Evolutionary conservation across 2,329 filamentous ascomycete species (phyloP), one percentile per base, ranked within the genome.

Genomic region (Cladophialophora chaetospira): DNA sequence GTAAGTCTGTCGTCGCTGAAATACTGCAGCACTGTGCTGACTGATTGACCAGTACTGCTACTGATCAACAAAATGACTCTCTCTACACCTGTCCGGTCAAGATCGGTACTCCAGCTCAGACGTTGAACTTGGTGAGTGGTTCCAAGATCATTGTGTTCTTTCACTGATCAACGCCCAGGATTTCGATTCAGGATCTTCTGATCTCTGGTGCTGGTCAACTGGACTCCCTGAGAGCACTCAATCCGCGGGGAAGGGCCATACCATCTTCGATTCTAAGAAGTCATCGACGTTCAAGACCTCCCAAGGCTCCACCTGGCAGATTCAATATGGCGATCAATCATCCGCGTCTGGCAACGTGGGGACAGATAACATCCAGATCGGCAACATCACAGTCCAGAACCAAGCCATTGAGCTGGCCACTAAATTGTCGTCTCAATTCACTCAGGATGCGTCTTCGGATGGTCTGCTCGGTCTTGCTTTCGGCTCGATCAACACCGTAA

Each of bases 151-250:
- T 26, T 15, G 35, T 10, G 21, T 26, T 28, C 25, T 38, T 19
- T n/a, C 45, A 28, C 40, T 28, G 42, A 17, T 28, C 17, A 8
- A 11, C n/a, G n/a, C n/a, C 9, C 28, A 53, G 53, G 81, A 88
- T 66, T 88, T 89, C 60, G 87, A 90, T 68, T 88, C 86, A 33
- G 86, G 86, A 17, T 88, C 84, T 9, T 79, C 85, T 17, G 87
- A 89, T 73, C 76, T 88, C 19, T 89, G 85, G 87, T 82, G 17
- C 31, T 48, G 19, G 43, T 36, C 5, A n/a, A 11, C 17, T 40
- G 13, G 21, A n/a, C 21, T 68, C 43, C 25, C 15, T 2, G 13
- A 28, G 45, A 29, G 26, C 35, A 28, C 10, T 11, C 25, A 64
- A 68, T 31, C 61, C 68, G 9, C 63, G 66, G 8, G 71, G 73